Evolutionary conservation across 2,329 filamentous ascomycete species (phyloP), one percentile per base, ranked within the genome.

Genomic region (Alternaria ventricosa): DNA sequence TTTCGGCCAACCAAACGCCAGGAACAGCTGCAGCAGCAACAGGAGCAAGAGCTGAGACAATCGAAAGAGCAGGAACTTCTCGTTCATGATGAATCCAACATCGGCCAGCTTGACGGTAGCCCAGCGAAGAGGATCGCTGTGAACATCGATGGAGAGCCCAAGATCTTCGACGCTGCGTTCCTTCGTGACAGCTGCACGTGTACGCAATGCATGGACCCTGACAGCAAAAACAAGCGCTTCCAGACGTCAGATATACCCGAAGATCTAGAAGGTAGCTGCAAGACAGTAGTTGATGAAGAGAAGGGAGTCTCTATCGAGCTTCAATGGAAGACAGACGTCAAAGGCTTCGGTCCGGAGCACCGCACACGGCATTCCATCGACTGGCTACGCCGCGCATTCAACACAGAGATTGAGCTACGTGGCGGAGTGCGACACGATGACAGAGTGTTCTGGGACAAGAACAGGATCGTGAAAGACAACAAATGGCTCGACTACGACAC

Each of bases 401-500:
- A 72, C 66, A 75, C 72, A 27, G 75, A 76, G 58, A 66, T 70
- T 41, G 71, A 75, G 51, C 76, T 74, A 41, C 65, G 64, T 56
- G 79, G 77, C 13, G 65, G 71, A 27, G 67, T 76, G 80, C 68
- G 74, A 75, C 74, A 81, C 63, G 76, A 77, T 15, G 66, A 76
- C 2, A 65, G 71, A 11, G 83, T 85, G 8, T 70, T 77, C 1
- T 88, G 87, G 87, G 75, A 84, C 49, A 74, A 78, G 13, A 68
- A 77, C 1, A 81, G 80, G 18, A 86, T 87, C 66, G 79, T 81
- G 15, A 70, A 72, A 8, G 79, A 85, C n/a, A 82, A 88, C 11
- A 80, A 83, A 53, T 88, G 86, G 79, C 83, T 96, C 46, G 83
- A 88, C 57, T 97, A 91, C 79, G 74, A 87, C 0, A 88, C 89